These are phyloP conservation scores for Boletellus ananas DNA, from an alignment of 768 basidiomycete genomes.

Conservation along the genomic window DNA sequence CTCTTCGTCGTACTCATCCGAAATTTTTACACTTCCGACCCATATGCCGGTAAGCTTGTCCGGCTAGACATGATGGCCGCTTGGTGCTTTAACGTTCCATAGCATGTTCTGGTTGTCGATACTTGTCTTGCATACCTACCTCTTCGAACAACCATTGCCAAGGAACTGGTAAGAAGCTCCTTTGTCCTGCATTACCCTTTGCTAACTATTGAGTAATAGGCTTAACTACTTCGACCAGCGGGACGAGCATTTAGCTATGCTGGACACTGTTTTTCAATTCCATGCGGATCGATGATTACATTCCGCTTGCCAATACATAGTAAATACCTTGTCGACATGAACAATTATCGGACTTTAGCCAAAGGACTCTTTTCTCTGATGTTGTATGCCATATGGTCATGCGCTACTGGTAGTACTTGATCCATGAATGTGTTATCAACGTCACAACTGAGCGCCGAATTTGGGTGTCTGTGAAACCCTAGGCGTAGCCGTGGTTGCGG, in stretches of 20 bases:
- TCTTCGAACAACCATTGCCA: slow-evolving; percentile 63
- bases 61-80: background rate
- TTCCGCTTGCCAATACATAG: slow-evolving; percentile 1
- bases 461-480: no score
- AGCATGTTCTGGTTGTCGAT: slow-evolving; percentile 88
- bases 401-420: background rate
- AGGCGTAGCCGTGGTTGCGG: background rate
- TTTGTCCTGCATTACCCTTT: background rate
- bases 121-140: slow-evolving; percentile 86
- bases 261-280: background rate
- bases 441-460: no score
- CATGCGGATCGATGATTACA: background rate
- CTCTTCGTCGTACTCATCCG: slow-evolving; percentile 77
- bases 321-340: slow-evolving; percentile 9
- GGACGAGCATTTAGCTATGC: slow-evolving; percentile 25
- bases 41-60: slow-evolving; percentile 63
- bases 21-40: slow-evolving; percentile 90
- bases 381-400: no score
- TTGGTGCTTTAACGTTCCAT: background rate
- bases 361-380: background rate
- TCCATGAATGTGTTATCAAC: background rate
- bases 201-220: slow-evolving; percentile 16
- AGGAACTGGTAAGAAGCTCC: slow-evolving; percentile 36
- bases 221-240: slow-evolving; percentile 29
- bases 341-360: slow-evolving; percentile 1